phyloP scores from a whole-genome alignment of 495 filamentous ascomycete species.

The Cercophora samala region DNA sequence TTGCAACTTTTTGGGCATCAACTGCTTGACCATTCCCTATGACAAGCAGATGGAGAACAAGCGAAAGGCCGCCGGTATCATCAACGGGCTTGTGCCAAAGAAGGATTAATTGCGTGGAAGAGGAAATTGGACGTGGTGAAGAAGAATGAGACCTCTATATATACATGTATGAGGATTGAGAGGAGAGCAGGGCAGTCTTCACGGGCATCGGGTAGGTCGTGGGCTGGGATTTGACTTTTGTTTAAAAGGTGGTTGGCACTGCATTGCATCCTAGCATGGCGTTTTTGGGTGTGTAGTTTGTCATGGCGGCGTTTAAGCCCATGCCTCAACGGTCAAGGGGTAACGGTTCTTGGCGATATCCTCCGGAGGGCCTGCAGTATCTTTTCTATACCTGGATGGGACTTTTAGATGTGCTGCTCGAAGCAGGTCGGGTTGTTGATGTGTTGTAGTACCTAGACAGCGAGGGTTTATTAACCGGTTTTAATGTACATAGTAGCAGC shows the following conservation, averaged over 20 bases:
- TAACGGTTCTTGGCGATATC: background rate
- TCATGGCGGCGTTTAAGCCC: background rate
- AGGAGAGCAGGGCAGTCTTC: background rate
- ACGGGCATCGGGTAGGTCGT: background rate
- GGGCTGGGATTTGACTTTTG: background rate
- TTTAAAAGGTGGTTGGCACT: constrained; percentile 1
- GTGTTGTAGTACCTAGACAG: background rate
- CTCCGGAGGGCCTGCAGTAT: background rate
- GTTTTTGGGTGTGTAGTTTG: background rate
- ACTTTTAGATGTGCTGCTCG: background rate
- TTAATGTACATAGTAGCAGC: background rate
- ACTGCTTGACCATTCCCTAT: constrained; percentile 81
- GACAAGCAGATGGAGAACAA: constrained; percentile 52
- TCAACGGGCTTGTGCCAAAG: constrained; percentile 12
- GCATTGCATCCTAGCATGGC: constrained; percentile 6
- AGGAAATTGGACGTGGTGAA: constrained; percentile 6
- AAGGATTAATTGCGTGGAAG: background rate
- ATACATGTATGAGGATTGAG: background rate
- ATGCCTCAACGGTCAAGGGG: background rate
- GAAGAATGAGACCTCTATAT: constrained; percentile 3
- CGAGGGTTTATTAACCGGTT: background rate
- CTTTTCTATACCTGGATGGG: background rate
- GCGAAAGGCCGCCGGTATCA: constrained; percentile 26
- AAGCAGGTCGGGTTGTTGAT: background rate
- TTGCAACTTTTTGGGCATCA: constrained; percentile 87